Evolutionary conservation across 225 moss, liverwort and hornwort species (phyloP), one percentile per base, ranked within the genome.

Genomic region (Takakia lepidozioides): DNA sequence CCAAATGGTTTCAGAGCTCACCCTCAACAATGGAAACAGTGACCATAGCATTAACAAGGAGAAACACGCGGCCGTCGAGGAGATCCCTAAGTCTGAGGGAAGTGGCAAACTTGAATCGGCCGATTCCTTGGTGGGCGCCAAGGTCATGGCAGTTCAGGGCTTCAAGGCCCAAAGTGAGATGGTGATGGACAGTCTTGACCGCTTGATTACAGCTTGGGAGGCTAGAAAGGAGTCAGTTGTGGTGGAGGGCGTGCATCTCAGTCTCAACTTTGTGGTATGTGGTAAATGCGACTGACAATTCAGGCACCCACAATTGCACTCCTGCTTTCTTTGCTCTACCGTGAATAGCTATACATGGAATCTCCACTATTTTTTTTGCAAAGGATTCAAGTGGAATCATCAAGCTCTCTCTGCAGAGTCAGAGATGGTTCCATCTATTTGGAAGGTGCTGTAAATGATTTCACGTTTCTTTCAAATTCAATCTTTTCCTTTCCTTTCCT

Each of bases 131-230:
- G 85, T 91, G 29, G 80, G 91, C 40, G 69, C 87, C 40, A 98
- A 83, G 65, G 83, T 85, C 5, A 85, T 98, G 55, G 98, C 85
- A 28, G 82, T 98, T 14, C 80, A 87, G 60, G 98, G 98, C 8
- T 98, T 85, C 62, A 98, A 98, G 59, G 98, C 98, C 8, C 98
- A 98, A 48, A 98, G 98, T 40, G 81, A 98, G 63, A 91, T 98
- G 85, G 98, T 98, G 20, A 76, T 98, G 54, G 98, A 91, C 54
- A 98, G 98, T 22, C 66, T 98, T 46, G 87, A 87, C 48, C 77
- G 98, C 17, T 64, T 98, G 4, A 83, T 98, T 32, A 85, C 90
- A 6, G 58, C 80, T 28, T 98, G 98, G 98, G 98, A 98, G 60
- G 48, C 68, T 48, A 98, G 79, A 58, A 87, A 81, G 58, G 98